Evolutionary conservation across 2,329 filamentous ascomycete genomes (phyloP), one percentile per base, ranked within the genome.

Genomic region (Pestalotiopsis sp.): DNA sequence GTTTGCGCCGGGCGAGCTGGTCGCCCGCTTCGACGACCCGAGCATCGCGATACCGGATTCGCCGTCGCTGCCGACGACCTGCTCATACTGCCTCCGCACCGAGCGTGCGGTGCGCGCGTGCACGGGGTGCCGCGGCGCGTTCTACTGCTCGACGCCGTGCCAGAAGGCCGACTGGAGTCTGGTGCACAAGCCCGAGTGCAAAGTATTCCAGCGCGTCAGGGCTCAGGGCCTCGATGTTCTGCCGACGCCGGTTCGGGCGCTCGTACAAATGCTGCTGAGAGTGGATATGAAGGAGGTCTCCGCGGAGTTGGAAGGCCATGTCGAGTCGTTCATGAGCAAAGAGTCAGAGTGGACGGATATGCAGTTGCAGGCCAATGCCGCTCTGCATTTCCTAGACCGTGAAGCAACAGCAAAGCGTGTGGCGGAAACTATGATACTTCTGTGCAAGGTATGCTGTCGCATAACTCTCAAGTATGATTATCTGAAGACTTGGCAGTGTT

Each of bases 181-280:
- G 1, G 80, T 82, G 56, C 89, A 91, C 78, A 82, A 83, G 72
- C 78, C 77, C 59, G 89, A 91, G 79, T 91, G 89, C 80, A 77
- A 77, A 31, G 77, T 81, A 38, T 80, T 86, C 70, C 72, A 75
- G 71, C 81, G 80, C 62, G 80, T 85, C 20, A 79, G 83, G 23
- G 76, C 75, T 59, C 75, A 76, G 59, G 77, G 73, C 17, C 75
- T 74, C 69, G 77, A 75, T 56, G 75, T 72, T 73, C 72, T 89
- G 68, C 89, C 88, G 1, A 89, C 88, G 1, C 83, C 86, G 0
- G 85, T 88, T 25, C 81, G 88, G 39, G 86, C 85, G 2, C 78
- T 88, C 17, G 75, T 89, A 59, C 86, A 87, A 76, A 78, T 86
- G 3, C 77, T 90, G 61, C 70, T 87, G 59, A 79, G 81, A 7